These are phyloP conservation scores for Rhodotorula diobovata DNA, from an alignment of 768 basidiomycete species.

Conservation along the genomic window DNA sequence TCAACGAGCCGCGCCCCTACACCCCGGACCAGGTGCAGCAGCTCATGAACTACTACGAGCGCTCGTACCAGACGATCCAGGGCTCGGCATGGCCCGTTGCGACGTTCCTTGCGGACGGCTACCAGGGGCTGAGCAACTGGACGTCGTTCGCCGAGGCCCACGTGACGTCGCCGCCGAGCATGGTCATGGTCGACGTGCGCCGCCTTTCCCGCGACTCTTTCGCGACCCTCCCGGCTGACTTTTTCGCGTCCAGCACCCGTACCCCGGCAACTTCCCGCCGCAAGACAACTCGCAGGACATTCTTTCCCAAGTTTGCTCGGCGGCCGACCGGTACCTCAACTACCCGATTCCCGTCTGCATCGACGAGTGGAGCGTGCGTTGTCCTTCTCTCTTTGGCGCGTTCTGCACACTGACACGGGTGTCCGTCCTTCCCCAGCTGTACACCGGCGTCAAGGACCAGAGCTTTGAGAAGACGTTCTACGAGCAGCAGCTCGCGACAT, in stretches of 20 bases:
- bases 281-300: constrained; percentile 33
- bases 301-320: constrained; percentile 41
- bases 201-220: too few relatives aligned
- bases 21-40: constrained; percentile 30
- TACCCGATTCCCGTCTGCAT: constrained; percentile 42
- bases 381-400: background rate
- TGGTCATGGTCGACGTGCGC: constrained; percentile 30
- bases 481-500: constrained; percentile 39
- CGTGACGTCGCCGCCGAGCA: constrained; percentile 18
- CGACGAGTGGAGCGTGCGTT: constrained; percentile 38
- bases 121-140: constrained; percentile 31
- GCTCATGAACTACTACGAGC: constrained; percentile 39
- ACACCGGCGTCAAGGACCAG: constrained; percentile 40
- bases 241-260: background rate
- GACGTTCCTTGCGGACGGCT: constrained; percentile 35
- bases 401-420: background rate
- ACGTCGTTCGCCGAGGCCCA: constrained; percentile 10
- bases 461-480: constrained; percentile 42
- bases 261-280: constrained; percentile 39
- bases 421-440: background rate
- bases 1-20: constrained; percentile 43
- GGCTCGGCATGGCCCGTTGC: constrained; percentile 20
- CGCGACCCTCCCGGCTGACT: background rate
- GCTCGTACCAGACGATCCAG: constrained; percentile 33
- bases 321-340: constrained; percentile 16